Conservation (phyloP, 805 yeast species). For the Maudiozyma pseudohumilis region DNA sequence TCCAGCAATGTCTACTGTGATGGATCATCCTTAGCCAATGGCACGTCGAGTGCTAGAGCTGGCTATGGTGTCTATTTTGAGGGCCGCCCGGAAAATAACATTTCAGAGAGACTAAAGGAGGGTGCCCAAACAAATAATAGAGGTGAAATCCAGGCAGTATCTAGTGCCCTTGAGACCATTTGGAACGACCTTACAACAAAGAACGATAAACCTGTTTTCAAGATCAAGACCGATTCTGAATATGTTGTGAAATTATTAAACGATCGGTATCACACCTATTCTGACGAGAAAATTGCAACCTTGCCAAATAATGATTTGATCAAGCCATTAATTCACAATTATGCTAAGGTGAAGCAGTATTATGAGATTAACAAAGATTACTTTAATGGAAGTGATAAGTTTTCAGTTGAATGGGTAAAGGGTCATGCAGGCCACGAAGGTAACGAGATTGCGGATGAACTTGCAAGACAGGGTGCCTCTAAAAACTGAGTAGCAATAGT, state of each 20-base stretch:
- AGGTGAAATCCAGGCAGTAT: slow-evolving; percentile 67
- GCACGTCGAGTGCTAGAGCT: slow-evolving; percentile 28
- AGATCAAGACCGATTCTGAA: slow-evolving; percentile 60
- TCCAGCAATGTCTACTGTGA: slow-evolving; percentile 49
- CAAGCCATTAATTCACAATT: slow-evolving; percentile 36
- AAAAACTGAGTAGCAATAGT: slow-evolving; percentile 3
- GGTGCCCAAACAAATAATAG: slow-evolving; percentile 61
- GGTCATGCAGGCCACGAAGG: slow-evolving; percentile 68
- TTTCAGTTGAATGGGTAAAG: slow-evolving; percentile 49
- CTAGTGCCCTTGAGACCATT: slow-evolving; percentile 42
- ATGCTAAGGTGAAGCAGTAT: slow-evolving; percentile 29
- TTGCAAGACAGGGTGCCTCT: slow-evolving; percentile 61
- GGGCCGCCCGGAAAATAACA: slow-evolving; percentile 38
- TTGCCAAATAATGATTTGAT: slow-evolving; percentile 25
- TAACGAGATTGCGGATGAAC: slow-evolving; percentile 64
- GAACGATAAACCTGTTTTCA: slow-evolving; percentile 23
- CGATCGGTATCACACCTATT: slow-evolving; percentile 42
- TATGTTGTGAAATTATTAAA: slow-evolving; percentile 50
- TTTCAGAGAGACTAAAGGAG: slow-evolving; percentile 41
- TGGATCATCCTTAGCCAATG: slow-evolving; percentile 65
- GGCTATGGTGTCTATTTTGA: slow-evolving; percentile 79
- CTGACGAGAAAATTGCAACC: slow-evolving; percentile 35
- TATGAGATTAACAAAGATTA: slow-evolving; percentile 23
- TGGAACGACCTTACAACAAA: slow-evolving; percentile 18
- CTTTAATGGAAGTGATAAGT: slow-evolving; percentile 27